Base-by-base conservation (phyloP, 345 rosid species). In the Populus deltoides region DNA sequence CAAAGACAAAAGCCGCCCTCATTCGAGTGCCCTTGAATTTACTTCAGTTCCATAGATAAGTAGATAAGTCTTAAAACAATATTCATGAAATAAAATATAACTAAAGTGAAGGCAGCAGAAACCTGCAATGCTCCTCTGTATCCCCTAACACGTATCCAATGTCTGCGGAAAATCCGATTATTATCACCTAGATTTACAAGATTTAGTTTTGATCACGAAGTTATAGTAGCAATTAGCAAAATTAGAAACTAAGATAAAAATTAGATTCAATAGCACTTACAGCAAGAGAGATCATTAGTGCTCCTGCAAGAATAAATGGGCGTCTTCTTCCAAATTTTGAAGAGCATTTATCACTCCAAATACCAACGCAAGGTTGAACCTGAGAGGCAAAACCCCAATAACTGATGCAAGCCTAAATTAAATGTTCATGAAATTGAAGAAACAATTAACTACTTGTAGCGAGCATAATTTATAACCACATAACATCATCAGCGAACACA, bases 351-450 rank as follows among this genome's bases (percentile, higher is more conserved):
- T 93, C 98, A 84, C 99, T 96, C 98, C 98, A 93, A 66, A 92
- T 92, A 67, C 99, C 99, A 78, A 96, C 97, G 86, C 92, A 93
- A 78, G 99, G 99, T 89, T 96, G 98, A 85, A 93, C 97, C 99
- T 93, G 85, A 73, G 73, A 84, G 72, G 72, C 73, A 75, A 75
- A 85, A 67, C 80, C 25, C 7, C 51, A 70, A 79, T 27, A 83
- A 25, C 75, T 70, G 72, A 72, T 36, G 38, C 36, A 41, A 70
- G 12, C 36, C 35, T 31, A 70, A 45, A 25, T 15, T 11, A 55
- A 69, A 12, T 57, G 5, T n/a, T 31, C 10, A 36, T 33, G 36
- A 8, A 29, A 24, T 51, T 65, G 55, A 53, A 33, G 27, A 35
- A n/a, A 33, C 29, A 51, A 49, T 15, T 68, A 35, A 66, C 33